Conservation (phyloP, 345 rosid species). For the Citrus maxima region DNA sequence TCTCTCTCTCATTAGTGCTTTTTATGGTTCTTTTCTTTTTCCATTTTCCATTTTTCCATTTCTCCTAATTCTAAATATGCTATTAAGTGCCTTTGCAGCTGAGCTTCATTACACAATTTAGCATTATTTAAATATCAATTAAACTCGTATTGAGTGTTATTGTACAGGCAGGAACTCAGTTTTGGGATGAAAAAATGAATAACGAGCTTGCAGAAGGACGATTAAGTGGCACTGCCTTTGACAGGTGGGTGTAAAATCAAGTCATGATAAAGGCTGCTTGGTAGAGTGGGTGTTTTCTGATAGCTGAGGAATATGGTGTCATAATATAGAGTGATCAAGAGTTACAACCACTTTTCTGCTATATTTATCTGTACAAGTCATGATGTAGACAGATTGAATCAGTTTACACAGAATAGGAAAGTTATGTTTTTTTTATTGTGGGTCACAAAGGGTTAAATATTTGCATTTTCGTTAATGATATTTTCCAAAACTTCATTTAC, state of each 20-base stretch:
- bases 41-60: not conserved
- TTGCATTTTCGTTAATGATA: not conserved
- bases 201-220: slow-evolving; percentile 80
- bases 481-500: not conserved
- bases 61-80: not conserved
- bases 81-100: not conserved
- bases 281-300: not conserved
- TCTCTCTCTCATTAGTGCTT: slow-evolving; percentile 1
- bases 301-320: not conserved
- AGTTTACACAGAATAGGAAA: not conserved
- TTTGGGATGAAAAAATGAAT: slow-evolving; percentile 93
- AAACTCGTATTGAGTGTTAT: not conserved
- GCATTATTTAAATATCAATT: not conserved
- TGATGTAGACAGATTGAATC: not conserved
- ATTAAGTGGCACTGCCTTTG: slow-evolving; percentile 74
- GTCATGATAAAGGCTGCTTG: not conserved
- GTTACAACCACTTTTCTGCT: not conserved
- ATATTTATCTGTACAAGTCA: not conserved
- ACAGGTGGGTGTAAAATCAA: slow-evolving; percentile 45
- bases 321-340: not conserved
- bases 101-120: not conserved
- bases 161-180: slow-evolving; percentile 90
- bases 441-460: not conserved
- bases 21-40: not conserved
- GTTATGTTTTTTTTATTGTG: not conserved